These are phyloP conservation scores for Pseudogymnoascus sp. DNA, from an alignment of 2,329 filamentous ascomycete species.

Conservation along the genomic window DNA sequence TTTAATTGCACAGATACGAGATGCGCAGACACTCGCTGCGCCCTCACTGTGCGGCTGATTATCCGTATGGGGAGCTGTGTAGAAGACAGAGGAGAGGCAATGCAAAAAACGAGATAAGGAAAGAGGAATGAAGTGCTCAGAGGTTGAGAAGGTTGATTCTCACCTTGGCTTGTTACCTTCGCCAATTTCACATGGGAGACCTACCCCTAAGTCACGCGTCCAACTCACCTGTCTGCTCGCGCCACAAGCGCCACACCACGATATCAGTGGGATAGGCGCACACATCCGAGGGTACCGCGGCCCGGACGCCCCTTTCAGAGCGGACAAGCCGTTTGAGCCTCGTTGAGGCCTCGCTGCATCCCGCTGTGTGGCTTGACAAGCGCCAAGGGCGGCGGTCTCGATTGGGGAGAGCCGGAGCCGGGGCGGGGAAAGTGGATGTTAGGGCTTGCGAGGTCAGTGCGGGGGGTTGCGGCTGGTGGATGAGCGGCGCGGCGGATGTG, in stretches of 20 bases:
- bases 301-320: background rate
- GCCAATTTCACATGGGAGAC: background rate
- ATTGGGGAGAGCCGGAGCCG: background rate
- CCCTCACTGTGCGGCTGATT: background rate
- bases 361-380: background rate
- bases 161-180: background rate
- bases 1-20: background rate
- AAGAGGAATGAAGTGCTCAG: background rate
- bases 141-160: background rate
- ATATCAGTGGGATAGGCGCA: background rate
- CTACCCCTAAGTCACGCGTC: background rate
- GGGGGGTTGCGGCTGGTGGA: background rate
- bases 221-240: background rate
- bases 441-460: background rate
- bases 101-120: too few species aligned
- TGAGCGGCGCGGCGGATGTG: background rate
- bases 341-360: background rate
- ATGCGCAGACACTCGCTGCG: background rate
- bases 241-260: background rate
- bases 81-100: too few species aligned
- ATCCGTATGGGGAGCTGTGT: background rate
- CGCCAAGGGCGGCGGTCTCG: background rate
- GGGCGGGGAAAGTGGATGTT: background rate
- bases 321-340: background rate
- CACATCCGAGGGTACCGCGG: background rate